phyloP scores from a whole-genome alignment of 78 protist genomes.

The Polysphondylium violaceum region DNA sequence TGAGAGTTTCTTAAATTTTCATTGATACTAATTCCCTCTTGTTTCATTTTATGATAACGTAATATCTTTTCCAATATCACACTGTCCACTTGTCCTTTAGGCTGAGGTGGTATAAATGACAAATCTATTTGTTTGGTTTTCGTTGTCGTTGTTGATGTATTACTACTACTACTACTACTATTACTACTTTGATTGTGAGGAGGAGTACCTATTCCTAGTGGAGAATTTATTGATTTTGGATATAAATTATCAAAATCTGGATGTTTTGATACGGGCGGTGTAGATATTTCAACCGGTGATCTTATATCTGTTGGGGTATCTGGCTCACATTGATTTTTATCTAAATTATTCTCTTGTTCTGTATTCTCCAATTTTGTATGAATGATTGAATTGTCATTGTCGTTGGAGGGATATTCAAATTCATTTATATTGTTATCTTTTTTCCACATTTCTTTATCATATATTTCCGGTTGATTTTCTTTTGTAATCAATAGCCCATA shows the following conservation, averaged over 20 bases:
- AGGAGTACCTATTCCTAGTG: not conserved
- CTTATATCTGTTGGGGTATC: constrained; percentile 17
- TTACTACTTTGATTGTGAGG: no score
- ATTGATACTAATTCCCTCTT: constrained; percentile 49
- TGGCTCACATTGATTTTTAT: no score
- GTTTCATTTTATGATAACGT: constrained; percentile 56
- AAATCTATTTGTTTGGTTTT: constrained; percentile 3
- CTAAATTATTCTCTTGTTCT: no score
- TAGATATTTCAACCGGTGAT: constrained; percentile 36
- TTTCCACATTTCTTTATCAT: constrained; percentile 13
- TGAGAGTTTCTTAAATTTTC: constrained; percentile 26
- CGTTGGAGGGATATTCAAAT: not conserved
- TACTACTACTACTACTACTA: not conserved
- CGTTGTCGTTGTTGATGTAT: not conserved
- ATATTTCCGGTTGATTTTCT: constrained; percentile 1
- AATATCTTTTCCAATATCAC: constrained; percentile 25
- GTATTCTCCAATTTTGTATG: constrained; percentile 55
- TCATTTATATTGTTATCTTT: not conserved
- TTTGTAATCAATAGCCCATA: constrained; percentile 44
- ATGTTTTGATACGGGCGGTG: constrained; percentile 39
- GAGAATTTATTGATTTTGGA: constrained; percentile 7
- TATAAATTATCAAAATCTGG: constrained; percentile 34
- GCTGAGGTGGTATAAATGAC: constrained; percentile 11
- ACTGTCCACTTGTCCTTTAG: not conserved
- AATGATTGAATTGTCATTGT: constrained; percentile 1